Evolutionary conservation across 495 filamentous ascomycete genomes (phyloP).

Genomic region (Tuber umbilicatum): DNA sequence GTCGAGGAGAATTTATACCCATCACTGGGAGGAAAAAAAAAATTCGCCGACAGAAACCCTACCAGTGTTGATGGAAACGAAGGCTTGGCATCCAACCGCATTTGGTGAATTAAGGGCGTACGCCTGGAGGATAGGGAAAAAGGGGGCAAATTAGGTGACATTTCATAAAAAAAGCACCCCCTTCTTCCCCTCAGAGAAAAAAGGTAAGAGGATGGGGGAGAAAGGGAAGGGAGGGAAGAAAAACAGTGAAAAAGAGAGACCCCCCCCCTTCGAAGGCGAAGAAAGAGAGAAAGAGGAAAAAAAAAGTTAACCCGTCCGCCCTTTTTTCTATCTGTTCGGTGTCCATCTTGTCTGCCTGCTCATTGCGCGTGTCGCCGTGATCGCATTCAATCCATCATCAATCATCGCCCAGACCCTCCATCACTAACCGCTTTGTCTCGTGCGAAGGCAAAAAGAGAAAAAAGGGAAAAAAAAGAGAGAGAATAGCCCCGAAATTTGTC

Average conservation of each 20-base stretch:
- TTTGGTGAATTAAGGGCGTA: conserved; percentile 13
- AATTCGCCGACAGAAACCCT: conserved; percentile 38
- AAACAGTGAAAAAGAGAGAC: conserved; percentile 24
- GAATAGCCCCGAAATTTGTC: not conserved
- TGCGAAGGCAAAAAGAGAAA: not conserved
- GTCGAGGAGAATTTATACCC: conserved; percentile 11
- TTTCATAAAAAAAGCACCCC: conserved; percentile 8
- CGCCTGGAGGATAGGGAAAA: conserved; percentile 8
- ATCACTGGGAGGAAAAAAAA: conserved; percentile 13
- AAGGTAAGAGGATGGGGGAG: not conserved
- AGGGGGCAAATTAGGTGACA: conserved; percentile 29
- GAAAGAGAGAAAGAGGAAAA: conserved; percentile 18
- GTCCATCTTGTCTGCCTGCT: conserved; percentile 12
- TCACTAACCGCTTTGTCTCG: not conserved
- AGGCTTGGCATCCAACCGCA: not conserved
- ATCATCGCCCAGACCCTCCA: not conserved
- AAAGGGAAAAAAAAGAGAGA: not conserved
- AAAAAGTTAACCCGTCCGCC: conserved; percentile 21
- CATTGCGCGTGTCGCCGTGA: conserved; percentile 16
- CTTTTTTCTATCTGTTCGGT: conserved; percentile 17
- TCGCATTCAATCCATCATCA: conserved; percentile 2
- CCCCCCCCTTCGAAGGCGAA: conserved; percentile 21
- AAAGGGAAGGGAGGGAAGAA: conserved; percentile 30
- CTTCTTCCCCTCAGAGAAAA: not conserved
- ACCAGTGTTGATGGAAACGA: not conserved